A percentile compares a stretch with the other conserved stretches of the same genome.
These are phyloP conservation scores for Keithomyces neogunnii DNA, from an alignment of 2,329 filamentous ascomycete genomes.

Conservation along the genomic window DNA sequence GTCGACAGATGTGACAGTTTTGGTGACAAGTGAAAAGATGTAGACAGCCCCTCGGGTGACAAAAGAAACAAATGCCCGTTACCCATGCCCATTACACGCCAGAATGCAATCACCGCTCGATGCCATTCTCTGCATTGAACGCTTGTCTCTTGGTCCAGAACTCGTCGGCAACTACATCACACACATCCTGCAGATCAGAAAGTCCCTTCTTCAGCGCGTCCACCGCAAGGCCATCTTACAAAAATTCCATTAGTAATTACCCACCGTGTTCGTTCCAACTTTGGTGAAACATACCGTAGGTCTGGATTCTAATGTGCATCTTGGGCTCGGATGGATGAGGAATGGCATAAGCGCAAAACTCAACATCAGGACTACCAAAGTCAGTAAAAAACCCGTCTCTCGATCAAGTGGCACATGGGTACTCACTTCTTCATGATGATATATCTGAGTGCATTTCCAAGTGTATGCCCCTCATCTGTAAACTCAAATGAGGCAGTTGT, in stretches of 20 bases:
- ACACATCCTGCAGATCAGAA: conserved; percentile 79
- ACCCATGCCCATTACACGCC: neutral
- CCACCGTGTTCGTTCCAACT: neutral
- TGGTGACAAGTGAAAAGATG: conserved; percentile 1
- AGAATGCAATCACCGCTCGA: conserved; percentile 19
- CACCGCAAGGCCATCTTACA: conserved; percentile 65
- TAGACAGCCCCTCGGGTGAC: neutral
- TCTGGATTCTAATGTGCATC: conserved; percentile 97
- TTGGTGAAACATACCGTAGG: conserved; percentile 61
- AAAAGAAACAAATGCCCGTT: neutral
- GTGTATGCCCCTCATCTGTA: conserved; percentile 84
- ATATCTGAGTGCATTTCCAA: conserved; percentile 89
- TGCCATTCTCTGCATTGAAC: conserved; percentile 25
- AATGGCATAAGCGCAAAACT: conserved; percentile 97
- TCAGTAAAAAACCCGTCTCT: conserved; percentile 1
- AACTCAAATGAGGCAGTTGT: conserved; percentile 95
- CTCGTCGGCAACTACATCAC: conserved; percentile 88
- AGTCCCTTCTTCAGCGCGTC: conserved; percentile 87
- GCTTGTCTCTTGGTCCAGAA: conserved; percentile 54
- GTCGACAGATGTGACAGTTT: conserved; percentile 4
- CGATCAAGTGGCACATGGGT: conserved; percentile 15
- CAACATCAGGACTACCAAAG: conserved; percentile 69
- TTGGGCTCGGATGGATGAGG: conserved; percentile 92
- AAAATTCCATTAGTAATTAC: conserved; percentile 4
- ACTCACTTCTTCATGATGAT: conserved; percentile 96